These are phyloP conservation scores for Saccharomyces uvarum DNA, from an alignment of 1,139 yeast species.

Conservation along the genomic window DNA sequence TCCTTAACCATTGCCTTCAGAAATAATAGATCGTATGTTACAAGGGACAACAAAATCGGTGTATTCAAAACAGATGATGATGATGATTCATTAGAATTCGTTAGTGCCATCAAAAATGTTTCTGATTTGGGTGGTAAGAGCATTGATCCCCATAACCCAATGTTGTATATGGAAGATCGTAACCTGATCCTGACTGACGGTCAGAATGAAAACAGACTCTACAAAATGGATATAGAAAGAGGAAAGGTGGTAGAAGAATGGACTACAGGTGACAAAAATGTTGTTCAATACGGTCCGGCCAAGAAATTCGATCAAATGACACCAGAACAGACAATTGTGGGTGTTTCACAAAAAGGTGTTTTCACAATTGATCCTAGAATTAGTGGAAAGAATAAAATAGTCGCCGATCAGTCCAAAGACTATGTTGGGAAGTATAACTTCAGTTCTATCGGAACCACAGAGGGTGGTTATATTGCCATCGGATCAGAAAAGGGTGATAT, in stretches of 20 bases:
- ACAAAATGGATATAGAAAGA: conserved; percentile 67
- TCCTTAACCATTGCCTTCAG: conserved; percentile 63
- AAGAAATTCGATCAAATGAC: conserved; percentile 67
- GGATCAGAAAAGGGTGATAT: conserved; percentile 72
- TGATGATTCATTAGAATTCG: conserved; percentile 46
- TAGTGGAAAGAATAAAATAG: conserved; percentile 44
- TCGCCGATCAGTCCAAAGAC: conserved; percentile 46
- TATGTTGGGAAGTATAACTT: conserved; percentile 52
- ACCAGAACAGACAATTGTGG: conserved; percentile 64
- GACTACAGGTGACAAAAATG: conserved; percentile 45
- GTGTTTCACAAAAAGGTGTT: conserved; percentile 55
- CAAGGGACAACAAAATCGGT: conserved; percentile 72
- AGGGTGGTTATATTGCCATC: conserved; percentile 64
- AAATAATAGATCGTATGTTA: conserved; percentile 68
- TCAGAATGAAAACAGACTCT: conserved; percentile 40
- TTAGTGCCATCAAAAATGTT: conserved; percentile 59
- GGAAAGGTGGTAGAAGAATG: conserved; percentile 83
- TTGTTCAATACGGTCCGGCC: conserved; percentile 58
- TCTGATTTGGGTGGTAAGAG: conserved; percentile 43
- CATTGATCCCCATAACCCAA: conserved; percentile 55
- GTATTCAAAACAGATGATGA: conserved; percentile 58
- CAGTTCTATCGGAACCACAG: conserved; percentile 63
- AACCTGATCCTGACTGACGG: conserved; percentile 57
- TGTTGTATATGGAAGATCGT: conserved; percentile 71
- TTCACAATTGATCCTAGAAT: conserved; percentile 77